A percentile compares a stretch with the other conserved stretches of the same genome.
Evolutionary conservation across 768 basidiomycete genomes (phyloP).

Genomic region (Lepiota subincarnata): DNA sequence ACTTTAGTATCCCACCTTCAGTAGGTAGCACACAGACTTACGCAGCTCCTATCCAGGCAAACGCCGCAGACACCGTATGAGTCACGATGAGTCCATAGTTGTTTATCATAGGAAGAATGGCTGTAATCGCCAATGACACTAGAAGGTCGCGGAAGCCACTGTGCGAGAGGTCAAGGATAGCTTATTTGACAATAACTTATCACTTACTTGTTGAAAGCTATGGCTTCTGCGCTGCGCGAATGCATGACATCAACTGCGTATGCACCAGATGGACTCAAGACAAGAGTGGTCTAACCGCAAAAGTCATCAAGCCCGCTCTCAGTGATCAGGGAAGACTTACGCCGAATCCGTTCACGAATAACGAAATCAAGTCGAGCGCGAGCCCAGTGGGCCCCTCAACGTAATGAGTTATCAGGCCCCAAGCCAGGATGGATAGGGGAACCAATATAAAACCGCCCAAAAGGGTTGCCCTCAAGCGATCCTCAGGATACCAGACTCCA

Average conservation of each 20-base stretch:
- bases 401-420: slow-evolving; percentile 20
- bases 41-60: slow-evolving; percentile 50
- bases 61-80: slow-evolving; percentile 39
- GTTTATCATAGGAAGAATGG: slow-evolving; percentile 52
- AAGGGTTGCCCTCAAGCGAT: no score
- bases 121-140: slow-evolving; percentile 37
- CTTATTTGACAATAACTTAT: background rate
- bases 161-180: background rate
- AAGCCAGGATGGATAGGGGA: slow-evolving; percentile 37
- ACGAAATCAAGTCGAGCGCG: slow-evolving; percentile 40
- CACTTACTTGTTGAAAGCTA: slow-evolving; percentile 13
- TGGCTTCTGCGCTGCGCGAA: slow-evolving; percentile 8
- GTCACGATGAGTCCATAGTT: slow-evolving; percentile 46
- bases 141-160: slow-evolving; percentile 48
- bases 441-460: slow-evolving; percentile 48
- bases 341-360: slow-evolving; percentile 59
- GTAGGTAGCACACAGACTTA: slow-evolving; percentile 26
- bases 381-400: slow-evolving; percentile 37
- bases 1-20: background rate
- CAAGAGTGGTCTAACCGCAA: no score
- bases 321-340: slow-evolving; percentile 24
- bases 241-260: slow-evolving; percentile 64
- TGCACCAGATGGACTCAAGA: slow-evolving; percentile 46
- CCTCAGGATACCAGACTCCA: slow-evolving; percentile 43
- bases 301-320: background rate